Percentiles rank a stretch among this genome's conserved stretches.
These are phyloP conservation scores for Buddleja alternifolia DNA, from an alignment of 257 asterid genomes.

Conservation along the genomic window DNA sequence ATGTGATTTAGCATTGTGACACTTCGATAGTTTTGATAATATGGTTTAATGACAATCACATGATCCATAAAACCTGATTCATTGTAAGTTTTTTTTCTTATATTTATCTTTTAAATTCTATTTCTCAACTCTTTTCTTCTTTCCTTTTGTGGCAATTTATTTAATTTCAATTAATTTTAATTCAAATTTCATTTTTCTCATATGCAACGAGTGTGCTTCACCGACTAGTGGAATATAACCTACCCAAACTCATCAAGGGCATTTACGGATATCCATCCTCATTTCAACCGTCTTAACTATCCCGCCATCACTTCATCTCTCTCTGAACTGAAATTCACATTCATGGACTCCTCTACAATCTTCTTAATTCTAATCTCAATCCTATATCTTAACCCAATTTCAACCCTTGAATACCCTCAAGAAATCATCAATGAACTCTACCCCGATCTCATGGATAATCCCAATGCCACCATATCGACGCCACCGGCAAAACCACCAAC, in stretches of 20 bases:
- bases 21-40: no score
- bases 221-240: no score
- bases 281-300: slow-evolving; percentile 31
- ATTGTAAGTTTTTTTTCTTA: no score
- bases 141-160: no score
- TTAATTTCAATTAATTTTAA: no score
- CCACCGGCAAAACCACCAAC: slow-evolving; percentile 32
- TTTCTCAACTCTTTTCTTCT: no score
- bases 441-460: slow-evolving; percentile 31
- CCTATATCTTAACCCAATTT: slow-evolving; percentile 24
- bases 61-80: no score
- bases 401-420: slow-evolving; percentile 43
- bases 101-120: no score
- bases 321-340: slow-evolving; percentile 4
- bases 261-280: slow-evolving; percentile 21
- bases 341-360: slow-evolving; percentile 40
- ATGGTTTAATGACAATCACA: no score
- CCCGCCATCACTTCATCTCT: slow-evolving; percentile 40
- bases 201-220: no score
- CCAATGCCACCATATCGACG: slow-evolving; percentile 4
- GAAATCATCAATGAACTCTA: slow-evolving; percentile 28
- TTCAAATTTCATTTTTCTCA: no score
- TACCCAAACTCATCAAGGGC: slow-evolving; percentile 9
- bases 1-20: no score
- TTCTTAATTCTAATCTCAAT: slow-evolving; percentile 39